Evolutionary conservation across 208 protist genomes (phyloP).

Genomic region (Blechomonas ayalai): DNA sequence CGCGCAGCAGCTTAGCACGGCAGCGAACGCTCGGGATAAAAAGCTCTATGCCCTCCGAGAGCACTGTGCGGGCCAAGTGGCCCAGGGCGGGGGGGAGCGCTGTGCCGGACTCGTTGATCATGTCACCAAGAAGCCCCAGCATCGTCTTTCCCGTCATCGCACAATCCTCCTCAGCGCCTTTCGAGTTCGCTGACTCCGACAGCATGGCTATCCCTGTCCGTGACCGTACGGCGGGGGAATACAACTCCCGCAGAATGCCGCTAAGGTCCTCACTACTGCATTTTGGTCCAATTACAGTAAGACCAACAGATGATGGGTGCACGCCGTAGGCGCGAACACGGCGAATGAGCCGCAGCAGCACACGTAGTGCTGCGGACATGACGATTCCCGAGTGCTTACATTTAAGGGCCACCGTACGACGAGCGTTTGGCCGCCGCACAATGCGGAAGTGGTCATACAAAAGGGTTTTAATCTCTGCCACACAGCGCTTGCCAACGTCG

Average conservation of each 20-base stretch:
- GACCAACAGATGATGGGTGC: constrained; percentile 48
- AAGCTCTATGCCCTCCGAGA: constrained; percentile 64
- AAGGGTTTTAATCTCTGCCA: constrained; percentile 47
- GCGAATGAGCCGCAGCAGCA: constrained; percentile 66
- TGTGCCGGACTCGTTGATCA: constrained; percentile 62
- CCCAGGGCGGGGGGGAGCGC: constrained; percentile 43
- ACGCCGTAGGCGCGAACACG: constrained; percentile 61
- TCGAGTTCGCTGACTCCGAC: background rate
- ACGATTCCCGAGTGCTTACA: constrained; percentile 39
- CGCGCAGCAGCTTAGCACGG: constrained; percentile 51
- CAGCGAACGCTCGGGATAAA: constrained; percentile 58
- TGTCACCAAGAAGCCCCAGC: constrained; percentile 54
- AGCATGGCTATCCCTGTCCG: constrained; percentile 7
- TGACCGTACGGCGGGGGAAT: constrained; percentile 8
- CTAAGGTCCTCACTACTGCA: constrained; percentile 2
- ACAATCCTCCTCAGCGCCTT: background rate
- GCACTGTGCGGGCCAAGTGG: constrained; percentile 31
- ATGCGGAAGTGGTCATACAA: constrained; percentile 66
- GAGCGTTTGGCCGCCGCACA: constrained; percentile 53
- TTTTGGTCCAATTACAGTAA: constrained; percentile 15
- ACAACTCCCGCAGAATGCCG: constrained; percentile 13
- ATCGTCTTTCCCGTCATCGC: constrained; percentile 15
- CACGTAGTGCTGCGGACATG: constrained; percentile 38
- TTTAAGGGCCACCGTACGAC: constrained; percentile 52
- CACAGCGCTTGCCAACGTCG: constrained; percentile 66